These are phyloP conservation scores for Alternaria infectoria DNA, from an alignment of 2,329 filamentous ascomycete genomes.

Conservation along the genomic window DNA sequence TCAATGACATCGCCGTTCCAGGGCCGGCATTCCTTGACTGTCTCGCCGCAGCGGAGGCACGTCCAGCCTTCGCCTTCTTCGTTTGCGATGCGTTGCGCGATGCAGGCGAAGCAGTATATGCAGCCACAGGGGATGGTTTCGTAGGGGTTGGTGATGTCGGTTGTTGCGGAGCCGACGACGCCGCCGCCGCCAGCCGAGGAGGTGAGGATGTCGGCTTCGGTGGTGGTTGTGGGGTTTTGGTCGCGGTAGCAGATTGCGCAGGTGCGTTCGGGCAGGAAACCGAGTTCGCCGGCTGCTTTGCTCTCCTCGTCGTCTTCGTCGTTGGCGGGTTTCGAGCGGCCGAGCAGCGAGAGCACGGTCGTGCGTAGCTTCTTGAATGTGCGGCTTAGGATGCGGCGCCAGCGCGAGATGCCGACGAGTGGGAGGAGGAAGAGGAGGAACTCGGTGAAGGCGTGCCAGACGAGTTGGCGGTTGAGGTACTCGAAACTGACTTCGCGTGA, in stretches of 20 bases:
- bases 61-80: constrained; percentile 95
- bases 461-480: constrained; percentile 94
- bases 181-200: constrained; percentile 68
- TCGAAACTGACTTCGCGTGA: constrained; percentile 95
- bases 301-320: constrained; percentile 56
- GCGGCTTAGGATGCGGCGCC: constrained; percentile 86
- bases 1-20: constrained; percentile 91
- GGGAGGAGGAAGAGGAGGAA: constrained; percentile 98
- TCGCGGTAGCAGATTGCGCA: constrained; percentile 98
- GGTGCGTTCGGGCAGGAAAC: constrained; percentile 88
- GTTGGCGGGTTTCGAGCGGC: constrained; percentile 52
- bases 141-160: constrained; percentile 96
- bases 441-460: constrained; percentile 99
- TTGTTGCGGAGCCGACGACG: constrained; percentile 85
- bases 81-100: constrained; percentile 86
- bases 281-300: constrained; percentile 69
- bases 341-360: constrained; percentile 55
- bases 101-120: constrained; percentile 93
- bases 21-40: constrained; percentile 83
- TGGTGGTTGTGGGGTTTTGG: constrained; percentile 75
- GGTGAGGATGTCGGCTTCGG: constrained; percentile 74
- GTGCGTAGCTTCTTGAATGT: constrained; percentile 83
- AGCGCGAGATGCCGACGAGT: constrained; percentile 90
- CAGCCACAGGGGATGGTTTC: constrained; percentile 88
- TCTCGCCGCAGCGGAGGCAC: constrained; percentile 85